Evolutionary conservation across 2,329 filamentous ascomycete genomes (phyloP).

Genomic region (Nigrospora oryzae): DNA sequence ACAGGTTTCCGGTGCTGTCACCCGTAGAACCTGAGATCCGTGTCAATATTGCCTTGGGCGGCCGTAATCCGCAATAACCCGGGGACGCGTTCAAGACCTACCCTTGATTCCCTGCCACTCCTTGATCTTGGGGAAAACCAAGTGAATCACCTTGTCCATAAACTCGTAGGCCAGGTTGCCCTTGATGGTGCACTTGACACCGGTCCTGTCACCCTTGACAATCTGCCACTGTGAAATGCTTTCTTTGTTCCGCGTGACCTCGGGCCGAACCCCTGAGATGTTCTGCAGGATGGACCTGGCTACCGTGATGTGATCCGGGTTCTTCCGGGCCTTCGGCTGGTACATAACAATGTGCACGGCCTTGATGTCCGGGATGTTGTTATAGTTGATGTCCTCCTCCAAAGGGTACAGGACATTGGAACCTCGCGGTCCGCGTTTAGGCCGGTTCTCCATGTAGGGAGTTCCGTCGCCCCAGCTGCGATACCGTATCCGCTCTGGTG

Average conservation of each 20-base stretch:
- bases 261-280: constrained; percentile 69
- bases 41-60: too few relatives aligned
- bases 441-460: constrained; percentile 89
- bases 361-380: constrained; percentile 75
- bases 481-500: constrained; percentile 54
- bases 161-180: constrained; percentile 86
- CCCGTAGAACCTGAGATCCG: constrained; percentile 49
- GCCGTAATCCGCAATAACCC: too few relatives aligned
- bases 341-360: constrained; percentile 73
- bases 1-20: constrained; percentile 81
- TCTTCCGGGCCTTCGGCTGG: constrained; percentile 60
- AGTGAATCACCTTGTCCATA: constrained; percentile 77
- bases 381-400: constrained; percentile 68
- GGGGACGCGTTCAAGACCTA: constrained; percentile 6
- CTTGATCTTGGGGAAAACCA: constrained; percentile 92
- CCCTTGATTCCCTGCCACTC: constrained; percentile 71
- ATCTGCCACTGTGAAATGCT: constrained; percentile 72
- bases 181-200: constrained; percentile 68
- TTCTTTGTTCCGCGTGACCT: constrained; percentile 59
- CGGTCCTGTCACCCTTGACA: constrained; percentile 59
- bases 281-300: constrained; percentile 78
- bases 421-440: constrained; percentile 76
- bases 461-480: constrained; percentile 83
- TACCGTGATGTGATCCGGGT: constrained; percentile 70
- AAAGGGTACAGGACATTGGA: constrained; percentile 62